Percentiles rank a stretch among this genome's conserved stretches.
Evolutionary conservation across 441 rosid genomes (phyloP).

Genomic region (Pelargonium myrrhifolium): DNA sequence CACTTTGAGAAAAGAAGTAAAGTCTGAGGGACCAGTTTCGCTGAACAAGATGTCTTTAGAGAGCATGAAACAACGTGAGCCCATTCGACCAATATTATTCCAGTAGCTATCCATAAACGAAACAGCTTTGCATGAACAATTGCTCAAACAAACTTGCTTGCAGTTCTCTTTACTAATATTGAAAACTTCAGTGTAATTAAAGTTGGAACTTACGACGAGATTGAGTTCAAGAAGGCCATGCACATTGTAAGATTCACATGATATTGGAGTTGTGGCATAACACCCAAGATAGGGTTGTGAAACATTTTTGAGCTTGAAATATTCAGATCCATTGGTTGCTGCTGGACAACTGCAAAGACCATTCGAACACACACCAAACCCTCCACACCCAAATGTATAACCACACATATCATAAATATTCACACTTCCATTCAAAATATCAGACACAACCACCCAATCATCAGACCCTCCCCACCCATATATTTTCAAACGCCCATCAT

Average conservation of each 20-base stretch:
- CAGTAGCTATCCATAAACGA: no score
- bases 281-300: constrained; percentile 13
- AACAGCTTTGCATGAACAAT: constrained; percentile 23
- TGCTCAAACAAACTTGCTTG: constrained; percentile 9
- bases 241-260: constrained; percentile 1
- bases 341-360: constrained; percentile 20
- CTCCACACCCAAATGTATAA: constrained; percentile 18
- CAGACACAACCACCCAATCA: constrained; percentile 15
- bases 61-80: no score
- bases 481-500: constrained; percentile 18
- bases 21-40: no score
- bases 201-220: no score
- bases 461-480: neutral
- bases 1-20: no score
- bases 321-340: neutral
- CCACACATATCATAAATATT: neutral
- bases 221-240: constrained; percentile 12
- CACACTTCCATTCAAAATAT: neutral
- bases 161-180: no score
- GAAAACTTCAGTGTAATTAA: no score
- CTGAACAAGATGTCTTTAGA: no score
- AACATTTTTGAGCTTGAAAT: constrained; percentile 8
- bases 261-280: constrained; percentile 5
- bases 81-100: no score
- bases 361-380: constrained; percentile 11